A percentile compares a stretch with the other conserved stretches of the same genome.
Evolutionary conservation across 202 grass and related monocot genomes (phyloP).

Genomic region (Panicum virgatum): DNA sequence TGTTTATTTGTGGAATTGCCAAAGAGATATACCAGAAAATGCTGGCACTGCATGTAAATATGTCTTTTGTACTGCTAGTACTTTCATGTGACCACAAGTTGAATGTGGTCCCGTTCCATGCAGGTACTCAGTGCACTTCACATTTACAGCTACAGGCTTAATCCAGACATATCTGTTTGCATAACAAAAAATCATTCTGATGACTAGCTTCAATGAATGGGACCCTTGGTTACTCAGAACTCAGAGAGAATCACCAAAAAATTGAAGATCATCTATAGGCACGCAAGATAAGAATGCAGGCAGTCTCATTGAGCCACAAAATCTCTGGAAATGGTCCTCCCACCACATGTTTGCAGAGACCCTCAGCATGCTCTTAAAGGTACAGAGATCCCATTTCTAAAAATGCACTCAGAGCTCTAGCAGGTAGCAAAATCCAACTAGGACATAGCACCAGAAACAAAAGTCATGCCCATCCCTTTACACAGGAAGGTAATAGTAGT

Average conservation of each 20-base stretch:
- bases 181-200: slow-evolving; percentile 10
- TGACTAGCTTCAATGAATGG: slow-evolving; percentile 14
- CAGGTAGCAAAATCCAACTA: neutral
- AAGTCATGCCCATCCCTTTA: neutral
- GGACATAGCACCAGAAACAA: neutral
- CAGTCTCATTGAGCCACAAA: neutral
- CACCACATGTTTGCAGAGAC: slow-evolving; percentile 33
- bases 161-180: neutral
- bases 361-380: neutral
- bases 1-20: slow-evolving; percentile 19
- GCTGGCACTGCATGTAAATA: neutral
- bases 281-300: slow-evolving; percentile 13
- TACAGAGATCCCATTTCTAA: neutral
- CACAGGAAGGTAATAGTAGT: neutral
- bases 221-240: slow-evolving; percentile 20
- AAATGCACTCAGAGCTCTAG: slow-evolving; percentile 13
- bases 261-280: slow-evolving; percentile 6
- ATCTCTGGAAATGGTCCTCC: slow-evolving; percentile 26
- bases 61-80: neutral
- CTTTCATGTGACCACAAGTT: slow-evolving; percentile 17
- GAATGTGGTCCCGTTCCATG: slow-evolving; percentile 10
- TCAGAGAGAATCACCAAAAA: slow-evolving; percentile 12
- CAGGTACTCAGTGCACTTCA: slow-evolving; percentile 17
- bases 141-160: slow-evolving; percentile 16
- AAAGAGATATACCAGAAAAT: neutral